These are phyloP conservation scores for Elsinoe batatas DNA, from an alignment of 2,329 filamentous ascomycete genomes.

Conservation along the genomic window DNA sequence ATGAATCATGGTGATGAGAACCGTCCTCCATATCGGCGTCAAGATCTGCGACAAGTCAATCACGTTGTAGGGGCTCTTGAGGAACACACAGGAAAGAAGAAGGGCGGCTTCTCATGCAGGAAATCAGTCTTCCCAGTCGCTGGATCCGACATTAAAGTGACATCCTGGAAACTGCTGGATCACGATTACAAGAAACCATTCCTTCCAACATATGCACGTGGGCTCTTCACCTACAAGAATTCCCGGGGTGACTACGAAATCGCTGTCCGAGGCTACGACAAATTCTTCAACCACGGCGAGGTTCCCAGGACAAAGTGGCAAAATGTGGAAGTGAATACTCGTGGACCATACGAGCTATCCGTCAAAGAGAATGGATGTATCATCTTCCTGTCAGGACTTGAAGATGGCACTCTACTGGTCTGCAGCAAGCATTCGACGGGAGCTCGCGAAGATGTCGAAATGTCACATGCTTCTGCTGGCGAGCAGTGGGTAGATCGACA, in stretches of 20 bases:
- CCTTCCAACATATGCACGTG: constrained; percentile 84
- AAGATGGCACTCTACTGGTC: constrained; percentile 83
- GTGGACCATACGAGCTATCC: constrained; percentile 86
- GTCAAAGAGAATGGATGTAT: constrained; percentile 99
- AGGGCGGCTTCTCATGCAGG: constrained; percentile 60
- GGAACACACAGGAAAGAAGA: constrained; percentile 42
- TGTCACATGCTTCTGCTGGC: constrained; percentile 77
- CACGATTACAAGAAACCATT: constrained; percentile 88
- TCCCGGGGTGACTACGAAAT: constrained; percentile 62
- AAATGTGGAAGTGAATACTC: constrained; percentile 64
- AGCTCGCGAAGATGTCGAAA: constrained; percentile 54
- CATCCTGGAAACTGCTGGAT: constrained; percentile 89
- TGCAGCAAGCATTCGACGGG: constrained; percentile 99
- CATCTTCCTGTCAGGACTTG: constrained; percentile 87
- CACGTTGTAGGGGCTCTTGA: constrained; percentile 58
- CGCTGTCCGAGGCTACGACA: constrained; percentile 85
- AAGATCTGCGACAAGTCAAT: constrained; percentile 59
- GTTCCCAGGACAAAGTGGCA: constrained; percentile 72
- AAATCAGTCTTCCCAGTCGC: constrained; percentile 67
- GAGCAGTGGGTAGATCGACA: constrained; percentile 76
- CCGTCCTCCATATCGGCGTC: constrained; percentile 52
- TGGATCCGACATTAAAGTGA: constrained; percentile 58
- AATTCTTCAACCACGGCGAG: constrained; percentile 94
- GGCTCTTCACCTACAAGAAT: constrained; percentile 77
- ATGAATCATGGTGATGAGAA: constrained; percentile 43